A percentile compares a stretch with the other conserved stretches of the same genome.
phyloP scores from a whole-genome alignment of 208 protist genomes.

The Ichthyophonus hoferi region DNA sequence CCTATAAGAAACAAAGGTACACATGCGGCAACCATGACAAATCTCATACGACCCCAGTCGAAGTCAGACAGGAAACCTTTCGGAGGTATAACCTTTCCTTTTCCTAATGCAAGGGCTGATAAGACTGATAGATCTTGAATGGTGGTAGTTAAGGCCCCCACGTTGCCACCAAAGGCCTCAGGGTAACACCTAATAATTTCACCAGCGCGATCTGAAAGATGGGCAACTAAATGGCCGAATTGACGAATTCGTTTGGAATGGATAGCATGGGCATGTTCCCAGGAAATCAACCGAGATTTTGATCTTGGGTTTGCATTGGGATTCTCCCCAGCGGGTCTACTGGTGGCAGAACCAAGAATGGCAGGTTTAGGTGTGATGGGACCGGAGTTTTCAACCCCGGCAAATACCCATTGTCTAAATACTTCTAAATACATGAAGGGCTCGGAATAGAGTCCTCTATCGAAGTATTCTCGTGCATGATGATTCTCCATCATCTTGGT shows the following conservation, averaged over 20 bases:
- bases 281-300: background rate
- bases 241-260: background rate
- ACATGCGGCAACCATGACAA: background rate
- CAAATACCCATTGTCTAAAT: background rate
- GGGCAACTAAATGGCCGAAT: background rate
- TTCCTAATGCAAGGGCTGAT: background rate
- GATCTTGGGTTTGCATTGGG: background rate
- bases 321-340: too few species aligned
- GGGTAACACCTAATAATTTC: background rate
- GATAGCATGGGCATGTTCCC: background rate
- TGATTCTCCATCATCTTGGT: background rate
- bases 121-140: background rate
- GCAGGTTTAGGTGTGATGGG: background rate
- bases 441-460: background rate
- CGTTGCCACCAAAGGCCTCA: background rate
- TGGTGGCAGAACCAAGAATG: too few species aligned
- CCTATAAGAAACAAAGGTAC: background rate
- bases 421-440: background rate
- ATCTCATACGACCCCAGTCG: background rate
- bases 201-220: background rate
- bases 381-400: background rate
- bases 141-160: background rate
- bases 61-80: background rate
- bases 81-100: background rate
- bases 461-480: background rate